These are phyloP conservation scores for Aureobasidium pullulans DNA, from an alignment of 2,329 filamentous ascomycete genomes.

Conservation along the genomic window DNA sequence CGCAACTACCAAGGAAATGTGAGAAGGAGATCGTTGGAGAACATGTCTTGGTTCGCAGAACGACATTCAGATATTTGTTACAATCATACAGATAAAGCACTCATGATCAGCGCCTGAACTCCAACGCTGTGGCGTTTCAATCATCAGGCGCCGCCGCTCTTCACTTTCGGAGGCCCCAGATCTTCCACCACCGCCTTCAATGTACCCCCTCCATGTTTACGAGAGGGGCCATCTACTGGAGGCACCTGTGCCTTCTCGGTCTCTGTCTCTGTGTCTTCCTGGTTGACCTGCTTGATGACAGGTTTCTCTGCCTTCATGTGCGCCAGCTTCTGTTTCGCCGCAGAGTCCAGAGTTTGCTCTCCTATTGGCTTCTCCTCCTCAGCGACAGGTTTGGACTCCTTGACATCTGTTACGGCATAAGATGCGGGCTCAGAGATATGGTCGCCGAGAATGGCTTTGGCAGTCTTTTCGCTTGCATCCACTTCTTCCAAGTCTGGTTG, in stretches of 20 bases:
- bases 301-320: neutral
- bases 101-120: too few relatives aligned
- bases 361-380: neutral
- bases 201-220: neutral
- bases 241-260: neutral
- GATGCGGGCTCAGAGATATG: neutral
- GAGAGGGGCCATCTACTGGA: neutral
- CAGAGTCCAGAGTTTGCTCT: neutral
- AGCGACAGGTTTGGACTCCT: neutral
- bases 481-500: neutral
- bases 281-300: neutral
- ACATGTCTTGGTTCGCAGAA: too few relatives aligned
- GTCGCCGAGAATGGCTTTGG: neutral
- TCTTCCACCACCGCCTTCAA: conserved; percentile 9
- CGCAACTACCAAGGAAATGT: too few relatives aligned
- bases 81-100: too few relatives aligned
- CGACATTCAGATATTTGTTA: too few relatives aligned
- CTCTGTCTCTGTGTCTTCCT: neutral
- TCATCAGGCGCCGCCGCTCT: neutral
- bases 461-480: conserved; percentile 3
- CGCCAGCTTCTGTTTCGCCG: conserved; percentile 8
- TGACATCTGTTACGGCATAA: neutral
- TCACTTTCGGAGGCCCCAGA: neutral
- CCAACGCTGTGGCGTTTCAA: too few relatives aligned
- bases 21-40: too few relatives aligned